phyloP scores from a whole-genome alignment of 768 basidiomycete genomes.

The Gloeophyllum trabeum region DNA sequence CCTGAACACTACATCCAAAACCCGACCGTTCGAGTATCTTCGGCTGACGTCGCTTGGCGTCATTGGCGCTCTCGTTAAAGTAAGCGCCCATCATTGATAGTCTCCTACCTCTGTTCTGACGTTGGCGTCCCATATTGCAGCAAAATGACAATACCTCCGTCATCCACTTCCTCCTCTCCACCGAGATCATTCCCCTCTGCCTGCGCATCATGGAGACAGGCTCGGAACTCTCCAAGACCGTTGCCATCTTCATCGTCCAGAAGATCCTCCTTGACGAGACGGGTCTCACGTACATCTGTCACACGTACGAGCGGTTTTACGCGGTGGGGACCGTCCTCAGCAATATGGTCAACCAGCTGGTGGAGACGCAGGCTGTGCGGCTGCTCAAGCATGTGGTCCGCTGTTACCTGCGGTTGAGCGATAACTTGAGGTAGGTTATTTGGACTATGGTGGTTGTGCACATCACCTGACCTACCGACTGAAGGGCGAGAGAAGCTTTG shows the following conservation, averaged over 20 bases:
- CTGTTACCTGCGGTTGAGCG: slow-evolving; percentile 91
- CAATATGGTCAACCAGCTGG: slow-evolving; percentile 98
- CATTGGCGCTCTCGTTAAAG: slow-evolving; percentile 97
- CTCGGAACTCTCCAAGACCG: slow-evolving; percentile 95
- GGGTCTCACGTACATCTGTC: slow-evolving; percentile 96
- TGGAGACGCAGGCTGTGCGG: slow-evolving; percentile 95
- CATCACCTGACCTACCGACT: slow-evolving; percentile 7
- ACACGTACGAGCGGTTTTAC: slow-evolving; percentile 99
- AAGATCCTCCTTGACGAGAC: slow-evolving; percentile 96
- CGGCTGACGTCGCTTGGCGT: slow-evolving; percentile 99
- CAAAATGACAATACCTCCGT: slow-evolving; percentile 99
- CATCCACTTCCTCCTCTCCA: slow-evolving; percentile 97
- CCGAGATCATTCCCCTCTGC: slow-evolving; percentile 98
- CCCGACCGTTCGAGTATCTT: slow-evolving; percentile 98
- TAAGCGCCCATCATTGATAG: slow-evolving; percentile 21
- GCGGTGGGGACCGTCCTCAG: slow-evolving; percentile 96
- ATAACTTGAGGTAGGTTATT: slow-evolving; percentile 74
- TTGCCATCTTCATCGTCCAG: slow-evolving; percentile 99
- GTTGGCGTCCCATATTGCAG: slow-evolving; percentile 24
- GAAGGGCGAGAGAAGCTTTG: slow-evolving; percentile 88
- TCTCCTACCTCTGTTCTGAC: slow-evolving; percentile 1
- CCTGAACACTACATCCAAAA: slow-evolving; percentile 97
- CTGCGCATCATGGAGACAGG: slow-evolving; percentile 99
- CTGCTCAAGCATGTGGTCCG: slow-evolving; percentile 96
- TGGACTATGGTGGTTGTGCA: neutral